Percentiles rank a stretch among this genome's conserved stretches.
These are phyloP conservation scores for Pyrenochaeta sp. DNA, from an alignment of 2,329 filamentous ascomycete species.

Conservation along the genomic window DNA sequence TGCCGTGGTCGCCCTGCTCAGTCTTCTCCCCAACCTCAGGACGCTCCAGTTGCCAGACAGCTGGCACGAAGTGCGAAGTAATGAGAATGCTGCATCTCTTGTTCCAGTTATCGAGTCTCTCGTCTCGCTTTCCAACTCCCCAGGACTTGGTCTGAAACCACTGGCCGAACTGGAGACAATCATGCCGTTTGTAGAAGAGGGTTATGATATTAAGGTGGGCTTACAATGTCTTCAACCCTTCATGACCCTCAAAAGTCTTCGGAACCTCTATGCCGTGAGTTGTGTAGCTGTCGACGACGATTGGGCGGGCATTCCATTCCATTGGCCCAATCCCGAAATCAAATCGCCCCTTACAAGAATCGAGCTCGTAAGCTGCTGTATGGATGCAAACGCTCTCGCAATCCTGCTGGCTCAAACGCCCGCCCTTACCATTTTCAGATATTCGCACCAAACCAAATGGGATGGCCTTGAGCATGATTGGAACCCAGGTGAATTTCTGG, in stretches of 20 bases:
- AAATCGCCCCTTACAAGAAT: constrained; percentile 35
- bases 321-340: constrained; percentile 29
- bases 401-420: constrained; percentile 35
- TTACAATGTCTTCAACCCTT: constrained; percentile 41
- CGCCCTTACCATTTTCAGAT: constrained; percentile 34
- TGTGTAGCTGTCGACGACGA: constrained; percentile 42
- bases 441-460: constrained; percentile 46
- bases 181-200: constrained; percentile 39
- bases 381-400: constrained; percentile 36
- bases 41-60: constrained; percentile 34
- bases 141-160: constrained; percentile 14
- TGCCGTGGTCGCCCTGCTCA: constrained; percentile 33
- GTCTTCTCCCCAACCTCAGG: constrained; percentile 39
- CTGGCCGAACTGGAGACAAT: constrained; percentile 35
- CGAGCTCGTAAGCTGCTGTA: constrained; percentile 42
- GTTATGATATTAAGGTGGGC: constrained; percentile 36
- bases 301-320: constrained; percentile 37
- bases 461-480: constrained; percentile 41
- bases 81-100: constrained; percentile 23
- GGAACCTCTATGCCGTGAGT: constrained; percentile 40
- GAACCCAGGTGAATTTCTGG: constrained; percentile 42
- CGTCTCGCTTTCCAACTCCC: constrained; percentile 23
- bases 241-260: constrained; percentile 32
- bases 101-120: constrained; percentile 25
- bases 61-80: constrained; percentile 34